Conservation (phyloP, 176 grass and related monocot species). For the Pontederia crassipes region DNA sequence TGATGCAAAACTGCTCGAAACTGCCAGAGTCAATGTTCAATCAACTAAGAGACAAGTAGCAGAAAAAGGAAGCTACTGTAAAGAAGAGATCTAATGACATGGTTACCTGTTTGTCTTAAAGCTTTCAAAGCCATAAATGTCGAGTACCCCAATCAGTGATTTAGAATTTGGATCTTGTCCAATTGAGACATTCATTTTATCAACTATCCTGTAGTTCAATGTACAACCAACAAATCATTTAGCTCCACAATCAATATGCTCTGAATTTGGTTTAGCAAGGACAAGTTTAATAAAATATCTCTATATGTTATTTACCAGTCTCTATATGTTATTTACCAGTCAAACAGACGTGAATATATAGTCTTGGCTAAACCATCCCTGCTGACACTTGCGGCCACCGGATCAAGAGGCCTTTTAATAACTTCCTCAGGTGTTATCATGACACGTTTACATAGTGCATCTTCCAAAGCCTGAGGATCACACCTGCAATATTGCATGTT, state of each 20-base stretch:
- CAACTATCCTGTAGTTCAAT: constrained; percentile 64
- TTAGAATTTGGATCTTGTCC: constrained; percentile 94
- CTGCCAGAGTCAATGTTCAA: constrained; percentile 25
- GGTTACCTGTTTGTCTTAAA: constrained; percentile 90
- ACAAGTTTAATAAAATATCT: constrained; percentile 2
- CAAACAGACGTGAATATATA: constrained; percentile 85
- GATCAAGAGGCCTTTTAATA: constrained; percentile 93
- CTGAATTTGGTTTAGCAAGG: neutral
- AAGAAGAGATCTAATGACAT: too few species aligned
- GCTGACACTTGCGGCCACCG: constrained; percentile 81
- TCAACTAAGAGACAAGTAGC: too few species aligned
- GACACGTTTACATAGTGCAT: constrained; percentile 80
- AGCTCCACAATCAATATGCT: neutral
- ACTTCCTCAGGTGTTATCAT: constrained; percentile 99
- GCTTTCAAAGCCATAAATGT: constrained; percentile 99
- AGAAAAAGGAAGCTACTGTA: too few species aligned
- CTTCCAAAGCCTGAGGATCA: constrained; percentile 65
- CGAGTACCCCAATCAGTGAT: constrained; percentile 93
- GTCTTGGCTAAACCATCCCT: constrained; percentile 98
- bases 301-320: constrained; percentile 60
- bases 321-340: constrained; percentile 55
- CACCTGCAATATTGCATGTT: constrained; percentile 50
- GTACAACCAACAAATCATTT: constrained; percentile 6
- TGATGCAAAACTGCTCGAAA: constrained; percentile 94
- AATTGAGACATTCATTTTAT: constrained; percentile 99